Percentiles rank a stretch among this genome's conserved stretches.
phyloP scores from a whole-genome alignment of 2,329 filamentous ascomycete species.

The Neodidymelliopsis sp. region DNA sequence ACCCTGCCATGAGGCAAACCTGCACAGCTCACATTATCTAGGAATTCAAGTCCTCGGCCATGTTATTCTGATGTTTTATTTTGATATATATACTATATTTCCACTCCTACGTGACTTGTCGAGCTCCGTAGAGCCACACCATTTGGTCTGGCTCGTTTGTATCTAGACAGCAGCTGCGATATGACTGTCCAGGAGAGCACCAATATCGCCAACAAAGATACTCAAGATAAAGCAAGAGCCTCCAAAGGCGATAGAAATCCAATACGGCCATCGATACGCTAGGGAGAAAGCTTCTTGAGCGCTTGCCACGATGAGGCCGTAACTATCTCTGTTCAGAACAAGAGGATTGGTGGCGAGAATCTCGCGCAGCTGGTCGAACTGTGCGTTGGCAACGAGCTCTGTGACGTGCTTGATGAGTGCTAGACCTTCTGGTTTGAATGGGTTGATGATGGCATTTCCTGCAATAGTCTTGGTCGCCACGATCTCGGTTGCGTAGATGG shows the following conservation, averaged over 20 bases:
- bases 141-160: too few species aligned
- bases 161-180: constrained; percentile 18
- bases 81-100: too few species aligned
- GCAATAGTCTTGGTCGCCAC: constrained; percentile 56
- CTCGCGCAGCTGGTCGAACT: constrained; percentile 48
- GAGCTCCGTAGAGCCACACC: too few species aligned
- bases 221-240: constrained; percentile 63
- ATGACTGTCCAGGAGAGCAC: constrained; percentile 26
- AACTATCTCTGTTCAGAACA: constrained; percentile 55
- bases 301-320: constrained; percentile 56
- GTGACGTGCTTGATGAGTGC: constrained; percentile 57
- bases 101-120: too few species aligned
- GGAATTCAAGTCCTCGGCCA: too few species aligned
- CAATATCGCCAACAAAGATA: constrained; percentile 66
- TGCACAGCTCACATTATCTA: too few species aligned
- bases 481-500: constrained; percentile 26
- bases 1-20: too few species aligned
- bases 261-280: constrained; percentile 68
- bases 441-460: constrained; percentile 55
- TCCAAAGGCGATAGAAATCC: constrained; percentile 69
- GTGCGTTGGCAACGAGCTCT: constrained; percentile 52
- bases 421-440: constrained; percentile 46
- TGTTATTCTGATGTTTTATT: too few species aligned
- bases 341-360: constrained; percentile 55
- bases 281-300: constrained; percentile 65